These are phyloP conservation scores for Ochetophila trinervis DNA, from an alignment of 306 rosid genomes.

Conservation along the genomic window DNA sequence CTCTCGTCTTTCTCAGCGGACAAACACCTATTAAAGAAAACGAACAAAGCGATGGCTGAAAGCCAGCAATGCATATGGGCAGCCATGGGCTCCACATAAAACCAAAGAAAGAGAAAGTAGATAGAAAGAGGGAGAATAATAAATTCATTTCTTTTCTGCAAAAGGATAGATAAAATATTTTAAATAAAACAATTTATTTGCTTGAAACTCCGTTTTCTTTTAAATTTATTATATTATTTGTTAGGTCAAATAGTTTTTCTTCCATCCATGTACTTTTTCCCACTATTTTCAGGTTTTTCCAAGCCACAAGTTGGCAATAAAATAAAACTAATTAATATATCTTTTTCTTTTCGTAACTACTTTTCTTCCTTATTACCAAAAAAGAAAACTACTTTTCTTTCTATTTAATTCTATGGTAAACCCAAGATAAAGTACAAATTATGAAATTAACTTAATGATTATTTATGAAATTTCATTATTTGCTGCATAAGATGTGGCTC, in stretches of 20 bases:
- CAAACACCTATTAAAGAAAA: slow-evolving; percentile 32
- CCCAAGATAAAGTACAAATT: too few relatives aligned
- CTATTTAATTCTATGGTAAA: too few relatives aligned
- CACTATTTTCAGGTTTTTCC: too few relatives aligned
- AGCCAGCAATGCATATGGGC: slow-evolving; percentile 54
- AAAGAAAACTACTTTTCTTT: too few relatives aligned
- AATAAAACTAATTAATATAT: too few relatives aligned
- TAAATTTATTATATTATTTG: neutral
- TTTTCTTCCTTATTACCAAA: too few relatives aligned
- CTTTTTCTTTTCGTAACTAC: too few relatives aligned
- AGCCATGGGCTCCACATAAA: slow-evolving; percentile 50
- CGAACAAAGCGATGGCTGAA: slow-evolving; percentile 37
- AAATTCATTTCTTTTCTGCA: neutral
- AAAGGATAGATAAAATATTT: neutral
- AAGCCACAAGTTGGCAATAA: too few relatives aligned
- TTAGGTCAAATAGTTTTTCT: slow-evolving; percentile 7
- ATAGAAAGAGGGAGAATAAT: slow-evolving; percentile 27
- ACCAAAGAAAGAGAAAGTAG: slow-evolving; percentile 29
- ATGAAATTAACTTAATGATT: too few relatives aligned
- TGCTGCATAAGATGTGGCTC: too few relatives aligned
- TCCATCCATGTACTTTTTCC: too few relatives aligned
- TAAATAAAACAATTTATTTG: neutral
- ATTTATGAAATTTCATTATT: too few relatives aligned
- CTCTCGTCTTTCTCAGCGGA: slow-evolving; percentile 26
- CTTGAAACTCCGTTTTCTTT: neutral